Evolutionary conservation across 1,139 yeast genomes (phyloP).

Genomic region (Yamadazyma mexicana): DNA sequence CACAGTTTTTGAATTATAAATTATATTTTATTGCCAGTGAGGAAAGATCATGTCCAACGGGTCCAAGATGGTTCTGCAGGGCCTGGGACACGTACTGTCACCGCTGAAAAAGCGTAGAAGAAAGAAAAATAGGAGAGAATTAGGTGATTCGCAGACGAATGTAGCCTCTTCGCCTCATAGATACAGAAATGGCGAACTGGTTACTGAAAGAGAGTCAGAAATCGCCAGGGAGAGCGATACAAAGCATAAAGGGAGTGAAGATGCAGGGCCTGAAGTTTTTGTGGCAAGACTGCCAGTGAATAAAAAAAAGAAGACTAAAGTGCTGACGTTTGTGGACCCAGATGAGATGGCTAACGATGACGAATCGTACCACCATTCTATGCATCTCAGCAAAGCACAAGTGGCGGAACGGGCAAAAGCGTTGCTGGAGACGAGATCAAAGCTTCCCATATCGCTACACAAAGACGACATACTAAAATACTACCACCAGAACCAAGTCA

Average conservation of each 20-base stretch:
- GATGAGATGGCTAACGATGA: conserved; percentile 9
- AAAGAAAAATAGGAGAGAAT: conserved; percentile 19
- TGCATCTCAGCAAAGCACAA: conserved; percentile 13
- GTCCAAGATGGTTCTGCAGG: not conserved
- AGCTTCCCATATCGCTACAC: conserved; percentile 77
- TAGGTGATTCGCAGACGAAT: not conserved
- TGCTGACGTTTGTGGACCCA: conserved; percentile 1
- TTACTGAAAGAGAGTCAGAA: not conserved
- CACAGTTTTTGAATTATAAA: not conserved
- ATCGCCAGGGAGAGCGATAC: not conserved
- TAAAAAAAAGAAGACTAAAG: not conserved
- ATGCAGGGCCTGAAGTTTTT: not conserved
- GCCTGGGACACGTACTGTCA: not conserved
- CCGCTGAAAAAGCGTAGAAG: conserved; percentile 20
- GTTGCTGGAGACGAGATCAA: conserved; percentile 52
- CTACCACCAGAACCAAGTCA: conserved; percentile 59
- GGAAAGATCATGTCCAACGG: not conserved
- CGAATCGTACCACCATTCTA: conserved; percentile 19
- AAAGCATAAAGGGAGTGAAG: not conserved
- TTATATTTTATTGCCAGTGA: not conserved
- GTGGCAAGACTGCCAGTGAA: not conserved
- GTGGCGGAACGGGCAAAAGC: conserved; percentile 44
- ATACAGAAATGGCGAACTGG: not conserved
- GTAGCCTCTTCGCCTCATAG: not conserved
- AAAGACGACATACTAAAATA: conserved; percentile 61